Evolutionary conservation across 441 rosid species (phyloP), one percentile per base, ranked within the genome.

Genomic region (Raphanus hybrid): DNA sequence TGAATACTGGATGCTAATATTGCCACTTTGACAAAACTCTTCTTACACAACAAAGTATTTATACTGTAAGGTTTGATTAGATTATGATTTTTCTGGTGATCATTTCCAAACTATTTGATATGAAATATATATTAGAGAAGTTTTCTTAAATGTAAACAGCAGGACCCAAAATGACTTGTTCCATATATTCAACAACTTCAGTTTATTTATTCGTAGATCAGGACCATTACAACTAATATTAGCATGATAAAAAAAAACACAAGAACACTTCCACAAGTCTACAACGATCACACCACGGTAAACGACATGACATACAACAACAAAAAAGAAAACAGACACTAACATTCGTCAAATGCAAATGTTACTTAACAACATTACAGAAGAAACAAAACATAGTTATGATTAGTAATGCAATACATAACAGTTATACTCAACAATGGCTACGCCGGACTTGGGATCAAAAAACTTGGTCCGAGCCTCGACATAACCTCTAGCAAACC

Each of bases 401-500:
- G 20, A 54, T 85, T 76, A 88, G 52, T 87, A 87, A 62, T 90
- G 94, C 80, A 88, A 57, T 1, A 88, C 86, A 71, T 83, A 82
- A 32, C 86, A 81, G 66, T 81, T 78, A 41, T 86, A 88, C 87
- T 86, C 82, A 5, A 90, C 89, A 5, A 32, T 76, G 3, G 91
- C 88, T 15, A 80, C 86, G 9, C 86, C 84, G 0, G 88, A 26
- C 0, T 62, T 61, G 15, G 8, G 0, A 82, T 84, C 66, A 0
- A 80, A 8, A 34, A 1, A 32, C 60, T 73, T 73, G 6, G 91
- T 88, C 68, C 70, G 82, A 11, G 85, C 88, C 77, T 84, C 79
- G 39, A 79, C 92, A 75, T 86, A 88, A 4, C 94, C 94, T 75
- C 88, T 76, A 12, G 87, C 90, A 55, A 88, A 85, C 67, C 91